Base-by-base conservation (phyloP, 192 early-diverging fungal genomes). In the Coemansia sp. region DNA sequence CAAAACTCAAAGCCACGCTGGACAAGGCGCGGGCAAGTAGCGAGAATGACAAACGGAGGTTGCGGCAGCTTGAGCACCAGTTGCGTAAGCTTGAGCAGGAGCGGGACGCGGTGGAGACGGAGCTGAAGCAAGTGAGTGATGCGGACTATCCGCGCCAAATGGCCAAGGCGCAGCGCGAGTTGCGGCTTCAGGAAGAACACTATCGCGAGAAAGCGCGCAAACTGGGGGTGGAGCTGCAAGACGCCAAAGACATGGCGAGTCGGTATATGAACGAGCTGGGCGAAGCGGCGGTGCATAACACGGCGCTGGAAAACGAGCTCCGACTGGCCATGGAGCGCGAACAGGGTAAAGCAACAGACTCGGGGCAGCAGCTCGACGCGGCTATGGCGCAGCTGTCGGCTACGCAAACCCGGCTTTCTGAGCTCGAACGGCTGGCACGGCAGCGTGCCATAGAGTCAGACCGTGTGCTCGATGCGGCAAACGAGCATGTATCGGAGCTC, bases 211-310 rank as follows among this genome's bases (percentile, higher is more conserved):
- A 67, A 5, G 44, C 56, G 18, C 51, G 71, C 15, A 70, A 70
- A 54, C 67, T 70, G 23, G 49, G 54, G 2, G 64, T 70, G 15
- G 44, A 62, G 21, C 48, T 73, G 46, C 67, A 73, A 20, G 76
- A 79, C n/a, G 67, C 71, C 38, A 66, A 59, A 7, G 76, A 79
- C 44, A 10, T 51, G 12, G 71, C 76, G 0, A 52, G 61, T 7
- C 34, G 76, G 9, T 79, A 79, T 46, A 73, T 73, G 71, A 64
- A 59, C 23, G 70, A 79, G 61, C 71, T 79, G 36, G 71, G 67
- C 40, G 76, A 79, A 40, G 67, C 76, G 18, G 66, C 67, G 0
- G 76, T 79, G 5, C 76, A 79, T 40, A 56, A 52, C 20, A 79
- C 76, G 11, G 67, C 71, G 23, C 64, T 79, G 14, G 76, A 79